Conservation (phyloP, 2,329 filamentous ascomycete genomes). For the Penicillium sp. region DNA sequence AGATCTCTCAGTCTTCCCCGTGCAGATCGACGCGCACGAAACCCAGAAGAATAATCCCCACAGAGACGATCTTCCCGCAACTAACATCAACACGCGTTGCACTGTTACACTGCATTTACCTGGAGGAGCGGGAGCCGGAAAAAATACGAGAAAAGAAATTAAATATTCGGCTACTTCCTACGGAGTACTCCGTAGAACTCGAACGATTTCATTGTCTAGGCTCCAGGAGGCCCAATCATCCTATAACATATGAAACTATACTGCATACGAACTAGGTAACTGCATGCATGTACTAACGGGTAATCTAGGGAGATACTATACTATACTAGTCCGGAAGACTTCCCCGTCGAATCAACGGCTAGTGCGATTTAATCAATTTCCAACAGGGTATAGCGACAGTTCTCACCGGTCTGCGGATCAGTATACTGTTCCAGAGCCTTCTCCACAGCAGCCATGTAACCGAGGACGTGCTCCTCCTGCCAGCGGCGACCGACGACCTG, state of each 20-base stretch:
- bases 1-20: too few species aligned
- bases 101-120: neutral
- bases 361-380: slow-evolving; percentile 31
- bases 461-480: slow-evolving; percentile 84
- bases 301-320: neutral
- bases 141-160: neutral
- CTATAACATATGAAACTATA: neutral
- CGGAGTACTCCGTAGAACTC: neutral
- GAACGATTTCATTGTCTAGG: neutral
- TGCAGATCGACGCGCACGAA: neutral
- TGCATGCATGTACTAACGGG: neutral
- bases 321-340: neutral
- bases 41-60: neutral
- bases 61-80: neutral
- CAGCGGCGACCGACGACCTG: slow-evolving; percentile 77
- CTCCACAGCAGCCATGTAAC: slow-evolving; percentile 76
- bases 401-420: slow-evolving; percentile 31
- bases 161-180: neutral
- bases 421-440: slow-evolving; percentile 59
- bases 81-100: neutral
- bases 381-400: slow-evolving; percentile 35
- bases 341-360: neutral
- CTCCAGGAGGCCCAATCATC: neutral
- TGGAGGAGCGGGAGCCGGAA: neutral
- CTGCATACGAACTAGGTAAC: neutral